Evolutionary conservation across 257 asterid species (phyloP).

Genomic region (Prunella vulgaris): DNA sequence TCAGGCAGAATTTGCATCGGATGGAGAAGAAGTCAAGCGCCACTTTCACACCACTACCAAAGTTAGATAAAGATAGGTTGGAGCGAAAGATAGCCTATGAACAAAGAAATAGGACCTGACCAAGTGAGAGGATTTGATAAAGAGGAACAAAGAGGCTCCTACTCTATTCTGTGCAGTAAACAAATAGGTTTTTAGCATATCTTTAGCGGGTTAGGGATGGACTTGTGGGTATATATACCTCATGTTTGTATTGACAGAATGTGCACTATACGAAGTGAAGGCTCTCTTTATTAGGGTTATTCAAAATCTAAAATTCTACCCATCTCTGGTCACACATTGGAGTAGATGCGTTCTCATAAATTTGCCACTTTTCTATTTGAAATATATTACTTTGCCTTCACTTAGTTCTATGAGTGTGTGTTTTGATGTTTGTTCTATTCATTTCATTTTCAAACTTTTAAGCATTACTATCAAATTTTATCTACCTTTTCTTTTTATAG

Average conservation of each 20-base stretch:
- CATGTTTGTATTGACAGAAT: neutral
- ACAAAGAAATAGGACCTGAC: constrained; percentile 69
- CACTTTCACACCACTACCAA: constrained; percentile 65
- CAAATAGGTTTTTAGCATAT: neutral
- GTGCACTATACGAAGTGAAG: neutral
- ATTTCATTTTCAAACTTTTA: neutral
- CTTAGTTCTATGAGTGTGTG: neutral
- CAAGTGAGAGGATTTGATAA: constrained; percentile 75
- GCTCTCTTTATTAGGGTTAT: neutral
- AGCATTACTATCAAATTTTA: neutral
- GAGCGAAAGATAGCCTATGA: constrained; percentile 66
- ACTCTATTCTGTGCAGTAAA: constrained; percentile 36
- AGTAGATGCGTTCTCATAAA: neutral
- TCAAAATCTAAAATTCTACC: neutral
- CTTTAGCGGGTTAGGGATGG: neutral
- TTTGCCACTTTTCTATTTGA: neutral
- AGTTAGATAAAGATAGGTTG: constrained; percentile 55
- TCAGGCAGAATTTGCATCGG: constrained; percentile 44
- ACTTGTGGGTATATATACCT: neutral
- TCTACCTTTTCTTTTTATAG: neutral
- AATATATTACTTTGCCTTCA: neutral
- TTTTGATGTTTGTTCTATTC: neutral
- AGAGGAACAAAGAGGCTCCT: constrained; percentile 84
- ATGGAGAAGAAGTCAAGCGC: constrained; percentile 52
- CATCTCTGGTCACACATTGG: neutral